Conservation (phyloP, 2,329 filamentous ascomycete species). For the Nemania sp. region DNA sequence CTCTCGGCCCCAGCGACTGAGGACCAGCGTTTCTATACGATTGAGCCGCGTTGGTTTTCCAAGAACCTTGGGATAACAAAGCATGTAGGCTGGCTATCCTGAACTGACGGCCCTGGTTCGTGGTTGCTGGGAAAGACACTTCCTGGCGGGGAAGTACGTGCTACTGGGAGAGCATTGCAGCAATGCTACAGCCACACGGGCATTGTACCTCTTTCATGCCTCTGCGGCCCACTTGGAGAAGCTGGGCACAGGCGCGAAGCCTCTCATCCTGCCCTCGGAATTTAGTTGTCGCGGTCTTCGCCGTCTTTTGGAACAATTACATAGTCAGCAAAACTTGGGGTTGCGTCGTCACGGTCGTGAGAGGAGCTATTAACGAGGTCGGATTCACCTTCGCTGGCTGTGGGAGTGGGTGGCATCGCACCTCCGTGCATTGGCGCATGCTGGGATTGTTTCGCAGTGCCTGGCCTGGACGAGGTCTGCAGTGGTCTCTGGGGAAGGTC, state of each 20-base stretch:
- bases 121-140: neutral
- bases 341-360: slow-evolving; percentile 39
- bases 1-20: no score
- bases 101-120: neutral
- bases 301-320: slow-evolving; percentile 48
- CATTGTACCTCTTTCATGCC: slow-evolving; percentile 4
- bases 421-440: slow-evolving; percentile 56
- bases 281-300: slow-evolving; percentile 45
- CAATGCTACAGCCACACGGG: neutral
- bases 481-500: slow-evolving; percentile 35
- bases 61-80: no score
- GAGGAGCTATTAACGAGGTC: slow-evolving; percentile 41
- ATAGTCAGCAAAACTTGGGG: slow-evolving; percentile 48
- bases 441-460: slow-evolving; percentile 54
- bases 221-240: neutral
- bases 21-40: no score
- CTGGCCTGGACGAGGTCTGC: slow-evolving; percentile 51
- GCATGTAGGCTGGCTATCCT: slow-evolving; percentile 19
- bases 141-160: slow-evolving; percentile 1
- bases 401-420: slow-evolving; percentile 63
- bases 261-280: neutral
- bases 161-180: slow-evolving; percentile 5
- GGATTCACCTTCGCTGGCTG: slow-evolving; percentile 66
- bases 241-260: slow-evolving; percentile 4
- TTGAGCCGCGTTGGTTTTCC: no score